Conservation (phyloP, 306 rosid genomes). For the Vigna radiata region DNA sequence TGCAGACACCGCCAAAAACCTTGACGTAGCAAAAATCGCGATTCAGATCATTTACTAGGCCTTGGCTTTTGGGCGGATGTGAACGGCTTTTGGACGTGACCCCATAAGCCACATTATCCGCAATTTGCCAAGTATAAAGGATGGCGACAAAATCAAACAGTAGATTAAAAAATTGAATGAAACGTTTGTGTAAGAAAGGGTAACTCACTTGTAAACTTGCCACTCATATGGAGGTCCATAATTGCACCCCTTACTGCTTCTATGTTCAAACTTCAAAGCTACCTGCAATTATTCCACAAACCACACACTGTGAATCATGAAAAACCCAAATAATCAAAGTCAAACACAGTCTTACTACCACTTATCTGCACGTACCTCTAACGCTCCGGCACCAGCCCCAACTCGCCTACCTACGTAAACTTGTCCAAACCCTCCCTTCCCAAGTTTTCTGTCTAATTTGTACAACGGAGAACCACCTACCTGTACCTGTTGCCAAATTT, state of each 20-base stretch:
- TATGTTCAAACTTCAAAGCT: conserved; percentile 92
- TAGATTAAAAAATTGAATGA: neutral
- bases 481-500: neutral
- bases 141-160: neutral
- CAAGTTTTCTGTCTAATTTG: neutral
- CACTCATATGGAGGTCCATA: conserved; percentile 94
- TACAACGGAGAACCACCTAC: conserved; percentile 1
- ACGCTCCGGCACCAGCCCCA: neutral
- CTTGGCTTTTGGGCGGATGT: neutral
- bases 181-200: neutral
- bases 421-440: conserved; percentile 2
- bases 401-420: neutral
- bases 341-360: conserved; percentile 28
- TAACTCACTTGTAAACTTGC: conserved; percentile 90
- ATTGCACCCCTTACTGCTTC: conserved; percentile 89
- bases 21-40: neutral
- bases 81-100: neutral
- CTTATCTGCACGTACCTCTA: conserved; percentile 46
- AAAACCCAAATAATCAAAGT: neutral
- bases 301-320: neutral
- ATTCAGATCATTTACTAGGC: neutral
- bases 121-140: neutral
- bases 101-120: neutral
- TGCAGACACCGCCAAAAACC: neutral
- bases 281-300: conserved; percentile 58